phyloP scores from a whole-genome alignment of 345 rosid genomes.

The Linum trigynum region DNA sequence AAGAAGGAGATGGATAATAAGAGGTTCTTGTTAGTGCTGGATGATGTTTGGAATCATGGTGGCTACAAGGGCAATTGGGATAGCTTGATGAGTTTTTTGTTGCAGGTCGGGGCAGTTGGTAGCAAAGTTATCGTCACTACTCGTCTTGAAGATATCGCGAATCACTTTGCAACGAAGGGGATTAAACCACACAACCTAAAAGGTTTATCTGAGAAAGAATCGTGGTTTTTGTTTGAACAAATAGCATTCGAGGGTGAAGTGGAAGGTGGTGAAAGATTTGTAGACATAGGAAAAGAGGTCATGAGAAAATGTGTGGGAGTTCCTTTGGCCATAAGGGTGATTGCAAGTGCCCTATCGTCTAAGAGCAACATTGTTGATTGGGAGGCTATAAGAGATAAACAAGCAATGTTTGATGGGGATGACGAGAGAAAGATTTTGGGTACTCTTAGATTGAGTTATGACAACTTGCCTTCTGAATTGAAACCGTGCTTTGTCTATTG shows the following conservation, averaged over 20 bases:
- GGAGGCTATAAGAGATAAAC: background rate
- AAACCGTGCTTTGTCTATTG: constrained; percentile 9
- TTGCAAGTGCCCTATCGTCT: background rate
- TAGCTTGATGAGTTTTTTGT: background rate
- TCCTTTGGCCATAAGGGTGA: background rate
- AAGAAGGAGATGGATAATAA: background rate
- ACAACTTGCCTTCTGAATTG: background rate
- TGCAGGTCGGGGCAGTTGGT: background rate
- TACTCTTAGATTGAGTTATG: background rate
- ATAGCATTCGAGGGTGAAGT: background rate
- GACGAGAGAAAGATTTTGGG: background rate
- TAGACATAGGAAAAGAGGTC: background rate
- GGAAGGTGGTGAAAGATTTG: background rate
- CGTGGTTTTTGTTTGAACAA: background rate
- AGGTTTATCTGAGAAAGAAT: background rate
- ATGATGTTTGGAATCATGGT: background rate
- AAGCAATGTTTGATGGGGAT: background rate
- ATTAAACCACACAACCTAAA: background rate
- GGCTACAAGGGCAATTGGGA: background rate
- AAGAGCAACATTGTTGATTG: background rate
- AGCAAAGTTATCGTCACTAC: background rate
- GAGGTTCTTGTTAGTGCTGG: background rate
- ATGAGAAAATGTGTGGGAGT: background rate
- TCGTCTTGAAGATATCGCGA: background rate
- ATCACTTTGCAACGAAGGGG: background rate